A percentile compares a stretch with the other conserved stretches of the same genome.
phyloP scores from a whole-genome alignment of 371 early-diverging fungal species.

The Actinomortierella wolfii region DNA sequence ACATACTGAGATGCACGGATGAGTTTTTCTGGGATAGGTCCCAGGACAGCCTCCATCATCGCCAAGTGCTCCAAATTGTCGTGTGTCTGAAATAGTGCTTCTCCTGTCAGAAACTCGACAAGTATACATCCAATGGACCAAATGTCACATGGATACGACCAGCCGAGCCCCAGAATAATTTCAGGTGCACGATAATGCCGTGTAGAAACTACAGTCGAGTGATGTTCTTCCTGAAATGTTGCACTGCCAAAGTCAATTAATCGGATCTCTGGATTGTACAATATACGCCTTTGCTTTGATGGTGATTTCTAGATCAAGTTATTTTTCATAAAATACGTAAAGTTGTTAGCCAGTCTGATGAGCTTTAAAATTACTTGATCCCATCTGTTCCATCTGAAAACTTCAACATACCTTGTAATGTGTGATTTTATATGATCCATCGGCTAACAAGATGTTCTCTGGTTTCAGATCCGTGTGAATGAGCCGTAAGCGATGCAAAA shows the following conservation, averaged over 20 bases:
- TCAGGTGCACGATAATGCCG: constrained; percentile 98
- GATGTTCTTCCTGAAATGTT: constrained; percentile 93
- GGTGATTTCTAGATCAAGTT: constrained; percentile 15
- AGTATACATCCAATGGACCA: constrained; percentile 98
- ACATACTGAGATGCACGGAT: constrained; percentile 50
- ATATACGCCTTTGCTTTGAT: constrained; percentile 55
- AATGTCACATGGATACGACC: constrained; percentile 96
- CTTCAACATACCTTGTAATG: constrained; percentile 27
- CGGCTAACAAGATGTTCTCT: constrained; percentile 78
- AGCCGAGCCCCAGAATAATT: constrained; percentile 86
- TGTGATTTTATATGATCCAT: constrained; percentile 36
- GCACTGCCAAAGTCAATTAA: constrained; percentile 96
- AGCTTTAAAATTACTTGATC: too few relatives aligned
- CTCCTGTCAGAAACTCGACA: constrained; percentile 92
- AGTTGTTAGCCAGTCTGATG: too few relatives aligned
- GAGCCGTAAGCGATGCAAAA: constrained; percentile 80
- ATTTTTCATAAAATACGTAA: not conserved
- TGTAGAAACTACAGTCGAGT: constrained; percentile 88
- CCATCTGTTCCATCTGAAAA: not conserved
- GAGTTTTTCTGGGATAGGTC: constrained; percentile 53
- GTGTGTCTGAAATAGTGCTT: constrained; percentile 93
- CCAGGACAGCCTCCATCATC: constrained; percentile 75
- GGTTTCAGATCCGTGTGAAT: constrained; percentile 96
- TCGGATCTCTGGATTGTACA: constrained; percentile 78
- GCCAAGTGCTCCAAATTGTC: constrained; percentile 82